Evolutionary conservation across 129 eudicot species (phyloP), one percentile per base, ranked within the genome.

Genomic region (Centrapalus pauciflorus): DNA sequence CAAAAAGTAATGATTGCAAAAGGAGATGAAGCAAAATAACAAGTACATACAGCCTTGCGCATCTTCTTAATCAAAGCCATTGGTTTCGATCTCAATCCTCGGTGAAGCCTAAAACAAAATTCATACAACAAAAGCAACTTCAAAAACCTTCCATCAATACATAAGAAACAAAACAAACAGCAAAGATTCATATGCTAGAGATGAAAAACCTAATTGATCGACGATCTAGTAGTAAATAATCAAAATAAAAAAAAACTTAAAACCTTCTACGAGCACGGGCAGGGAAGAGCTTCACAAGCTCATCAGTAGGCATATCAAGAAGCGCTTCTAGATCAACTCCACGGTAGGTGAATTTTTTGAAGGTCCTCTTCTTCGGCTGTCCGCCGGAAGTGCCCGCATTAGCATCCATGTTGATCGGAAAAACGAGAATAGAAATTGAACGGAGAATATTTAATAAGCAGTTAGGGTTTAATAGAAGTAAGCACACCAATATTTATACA

Each of bases 321-420:
- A 88, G 83, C 16, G 96, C 86, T 77, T 80, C 92, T 35, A 85
- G 72, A 80, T 88, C 96, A 11, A 88, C 86, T 2, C 92, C 96
- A n/a, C 87, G 56, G 81, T 71, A 88, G 34, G 83, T 80, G 61
- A 88, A 88, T 78, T 88, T 88, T 83, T 83, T 84, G 27, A 88
- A 88, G 70, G 92, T 85, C 50, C 91, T 88, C 85, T 82, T 88
- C 86, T 80, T 84, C 7, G 88, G 90, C 77, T 85, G 1, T 43
- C 71, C 13, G 82, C 66, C 23, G 85, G n/a, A n/a, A n/a, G n/a
- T n/a, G n/a, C n/a, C 80, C 20, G 76, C 80, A 54, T 71, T 87
- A 5, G 65, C 61, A 27, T 87, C 90, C 4, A 79, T n/a, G n/a
- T n/a, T n/a, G n/a, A n/a, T n/a, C n/a, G n/a, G n/a, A n/a, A n/a